Evolutionary conservation across 2,329 filamentous ascomycete genomes (phyloP).

Genomic region (Fusarium camptoceras): DNA sequence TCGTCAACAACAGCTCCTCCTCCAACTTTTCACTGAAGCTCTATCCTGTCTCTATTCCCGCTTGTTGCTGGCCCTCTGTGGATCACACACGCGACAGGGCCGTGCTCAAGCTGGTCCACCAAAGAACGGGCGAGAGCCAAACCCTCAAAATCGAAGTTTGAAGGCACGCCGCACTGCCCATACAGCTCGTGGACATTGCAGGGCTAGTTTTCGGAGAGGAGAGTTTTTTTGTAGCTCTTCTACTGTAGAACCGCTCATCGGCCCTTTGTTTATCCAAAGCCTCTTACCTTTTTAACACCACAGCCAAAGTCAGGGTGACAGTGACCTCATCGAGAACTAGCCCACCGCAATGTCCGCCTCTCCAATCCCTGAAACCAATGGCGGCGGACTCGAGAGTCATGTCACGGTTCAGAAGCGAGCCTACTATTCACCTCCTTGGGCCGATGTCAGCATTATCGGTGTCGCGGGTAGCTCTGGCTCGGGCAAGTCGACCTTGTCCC

Average conservation of each 20-base stretch:
- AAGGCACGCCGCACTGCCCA: slow-evolving; percentile 11
- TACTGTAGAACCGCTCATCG: not conserved
- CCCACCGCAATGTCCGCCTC: slow-evolving; percentile 38
- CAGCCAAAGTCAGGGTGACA: slow-evolving; percentile 4
- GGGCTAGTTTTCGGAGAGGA: slow-evolving; percentile 37
- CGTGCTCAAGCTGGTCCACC: slow-evolving; percentile 42
- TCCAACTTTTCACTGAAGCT: slow-evolving; percentile 27
- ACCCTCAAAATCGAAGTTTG: slow-evolving; percentile 34
- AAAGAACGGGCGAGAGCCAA: slow-evolving; percentile 36
- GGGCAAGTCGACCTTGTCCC: slow-evolving; percentile 90
- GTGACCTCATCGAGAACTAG: slow-evolving; percentile 39
- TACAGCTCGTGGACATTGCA: slow-evolving; percentile 40
- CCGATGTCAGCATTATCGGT: slow-evolving; percentile 94
- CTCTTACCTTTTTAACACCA: not conserved
- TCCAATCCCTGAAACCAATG: slow-evolving; percentile 24
- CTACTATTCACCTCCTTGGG: slow-evolving; percentile 95
- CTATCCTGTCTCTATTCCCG: slow-evolving; percentile 19
- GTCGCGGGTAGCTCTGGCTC: slow-evolving; percentile 96
- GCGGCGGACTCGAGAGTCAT: slow-evolving; percentile 53
- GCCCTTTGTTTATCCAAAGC: not conserved
- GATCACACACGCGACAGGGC: slow-evolving; percentile 41
- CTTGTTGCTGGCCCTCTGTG: slow-evolving; percentile 36
- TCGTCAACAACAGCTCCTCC: not conserved
- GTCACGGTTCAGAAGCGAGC: slow-evolving; percentile 67
- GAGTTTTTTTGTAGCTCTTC: slow-evolving; percentile 6